Evolutionary conservation across 768 basidiomycete genomes (phyloP).

Genomic region (Omphalotus guepiniiformis): DNA sequence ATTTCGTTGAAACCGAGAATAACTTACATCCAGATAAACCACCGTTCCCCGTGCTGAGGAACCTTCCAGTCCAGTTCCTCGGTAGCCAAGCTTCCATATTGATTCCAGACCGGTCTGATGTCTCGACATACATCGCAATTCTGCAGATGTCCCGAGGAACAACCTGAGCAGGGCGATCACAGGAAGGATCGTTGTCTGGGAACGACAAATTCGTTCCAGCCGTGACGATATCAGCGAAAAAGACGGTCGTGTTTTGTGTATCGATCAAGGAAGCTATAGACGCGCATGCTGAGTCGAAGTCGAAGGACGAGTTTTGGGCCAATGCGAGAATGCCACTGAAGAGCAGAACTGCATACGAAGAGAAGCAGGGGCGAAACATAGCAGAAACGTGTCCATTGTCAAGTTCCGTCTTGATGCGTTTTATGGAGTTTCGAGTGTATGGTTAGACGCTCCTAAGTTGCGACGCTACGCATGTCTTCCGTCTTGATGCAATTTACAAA

Average conservation of each 20-base stretch:
- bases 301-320: too few relatives aligned
- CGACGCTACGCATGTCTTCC: too few relatives aligned
- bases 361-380: too few relatives aligned
- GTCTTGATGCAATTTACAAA: too few relatives aligned
- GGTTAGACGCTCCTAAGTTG: too few relatives aligned
- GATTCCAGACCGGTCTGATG: conserved; percentile 8
- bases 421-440: too few relatives aligned
- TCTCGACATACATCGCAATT: conserved; percentile 9
- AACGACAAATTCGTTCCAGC: conserved; percentile 2
- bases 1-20: neutral
- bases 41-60: conserved; percentile 11
- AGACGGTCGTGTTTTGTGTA: neutral
- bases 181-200: neutral
- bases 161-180: neutral
- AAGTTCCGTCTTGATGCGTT: too few relatives aligned
- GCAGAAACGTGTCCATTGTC: too few relatives aligned
- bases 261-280: neutral
- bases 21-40: conserved; percentile 7
- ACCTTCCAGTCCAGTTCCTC: conserved; percentile 8
- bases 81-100: conserved; percentile 13
- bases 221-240: neutral
- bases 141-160: conserved; percentile 9
- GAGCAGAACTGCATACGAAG: too few relatives aligned
- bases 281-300: neutral
- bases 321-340: too few relatives aligned